phyloP scores from a whole-genome alignment of 2,329 filamentous ascomycete species.

The Lecanoromycetidae sp. region DNA sequence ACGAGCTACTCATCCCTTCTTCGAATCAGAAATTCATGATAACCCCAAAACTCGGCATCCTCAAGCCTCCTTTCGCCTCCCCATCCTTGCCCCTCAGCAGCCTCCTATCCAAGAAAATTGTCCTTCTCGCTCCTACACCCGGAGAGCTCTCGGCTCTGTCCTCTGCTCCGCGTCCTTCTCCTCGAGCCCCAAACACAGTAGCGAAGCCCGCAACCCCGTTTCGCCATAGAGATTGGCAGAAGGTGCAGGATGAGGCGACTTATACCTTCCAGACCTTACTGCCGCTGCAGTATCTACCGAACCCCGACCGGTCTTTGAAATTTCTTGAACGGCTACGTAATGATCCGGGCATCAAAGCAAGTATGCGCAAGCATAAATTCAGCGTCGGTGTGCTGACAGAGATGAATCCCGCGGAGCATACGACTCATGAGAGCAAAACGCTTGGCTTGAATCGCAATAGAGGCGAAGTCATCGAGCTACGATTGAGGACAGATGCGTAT shows the following conservation, averaged over 20 bases:
- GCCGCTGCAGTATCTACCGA: conserved; percentile 65
- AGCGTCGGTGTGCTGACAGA: conserved; percentile 78
- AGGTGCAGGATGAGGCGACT: conserved; percentile 42
- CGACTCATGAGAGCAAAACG: conserved; percentile 67
- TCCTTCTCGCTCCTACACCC: conserved; percentile 33
- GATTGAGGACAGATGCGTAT: conserved; percentile 83
- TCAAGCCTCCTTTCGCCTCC: conserved; percentile 33
- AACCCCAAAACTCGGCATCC: conserved; percentile 35
- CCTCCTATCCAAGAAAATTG: conserved; percentile 33
- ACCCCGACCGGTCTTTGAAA: conserved; percentile 55
- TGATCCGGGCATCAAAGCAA: conserved; percentile 72
- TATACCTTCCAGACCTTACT: conserved; percentile 75
- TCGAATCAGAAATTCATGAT: conserved; percentile 23
- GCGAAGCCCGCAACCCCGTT: conserved; percentile 18
- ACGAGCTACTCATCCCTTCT: conserved; percentile 21
- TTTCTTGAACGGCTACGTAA: conserved; percentile 66
- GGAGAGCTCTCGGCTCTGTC: conserved; percentile 31
- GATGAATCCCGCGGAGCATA: conserved; percentile 83
- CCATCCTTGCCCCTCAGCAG: conserved; percentile 25
- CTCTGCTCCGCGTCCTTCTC: conserved; percentile 3
- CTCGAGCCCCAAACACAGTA: conserved; percentile 16
- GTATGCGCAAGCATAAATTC: conserved; percentile 78
- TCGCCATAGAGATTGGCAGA: conserved; percentile 22
- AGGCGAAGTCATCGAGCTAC: conserved; percentile 81
- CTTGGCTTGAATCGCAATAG: conserved; percentile 77